These are phyloP conservation scores for Monilinia laxa DNA, from an alignment of 2,329 filamentous ascomycete genomes.

Conservation along the genomic window DNA sequence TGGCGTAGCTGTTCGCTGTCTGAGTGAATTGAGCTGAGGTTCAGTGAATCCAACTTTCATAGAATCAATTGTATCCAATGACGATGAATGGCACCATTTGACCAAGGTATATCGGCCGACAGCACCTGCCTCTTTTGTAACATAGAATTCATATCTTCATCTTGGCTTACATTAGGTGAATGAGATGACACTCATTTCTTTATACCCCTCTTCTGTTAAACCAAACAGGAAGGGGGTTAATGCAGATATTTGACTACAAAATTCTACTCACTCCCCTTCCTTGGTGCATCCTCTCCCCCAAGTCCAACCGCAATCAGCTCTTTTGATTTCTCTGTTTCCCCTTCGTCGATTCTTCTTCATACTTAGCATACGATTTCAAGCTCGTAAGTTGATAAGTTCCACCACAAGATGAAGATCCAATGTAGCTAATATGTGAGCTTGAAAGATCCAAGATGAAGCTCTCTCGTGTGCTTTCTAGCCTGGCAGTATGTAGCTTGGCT, in stretches of 20 bases:
- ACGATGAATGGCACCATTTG: constrained; percentile 1
- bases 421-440: background rate
- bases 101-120: constrained; percentile 5
- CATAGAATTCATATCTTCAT: background rate
- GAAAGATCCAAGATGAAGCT: constrained; percentile 21
- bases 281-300: background rate
- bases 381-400: background rate
- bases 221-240: background rate
- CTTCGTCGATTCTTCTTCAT: background rate
- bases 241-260: background rate
- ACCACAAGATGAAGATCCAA: background rate
- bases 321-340: background rate
- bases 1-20: background rate
- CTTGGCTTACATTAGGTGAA: constrained; percentile 18
- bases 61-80: background rate
- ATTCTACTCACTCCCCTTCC: background rate
- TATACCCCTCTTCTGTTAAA: background rate
- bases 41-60: background rate
- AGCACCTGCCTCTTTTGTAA: constrained; percentile 20
- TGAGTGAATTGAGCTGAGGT: background rate
- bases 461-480: constrained; percentile 9
- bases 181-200: background rate
- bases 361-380: background rate
- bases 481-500: constrained; percentile 22
- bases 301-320: background rate